Base-by-base conservation (phyloP, 345 rosid species). In the Corchorus olitorius region DNA sequence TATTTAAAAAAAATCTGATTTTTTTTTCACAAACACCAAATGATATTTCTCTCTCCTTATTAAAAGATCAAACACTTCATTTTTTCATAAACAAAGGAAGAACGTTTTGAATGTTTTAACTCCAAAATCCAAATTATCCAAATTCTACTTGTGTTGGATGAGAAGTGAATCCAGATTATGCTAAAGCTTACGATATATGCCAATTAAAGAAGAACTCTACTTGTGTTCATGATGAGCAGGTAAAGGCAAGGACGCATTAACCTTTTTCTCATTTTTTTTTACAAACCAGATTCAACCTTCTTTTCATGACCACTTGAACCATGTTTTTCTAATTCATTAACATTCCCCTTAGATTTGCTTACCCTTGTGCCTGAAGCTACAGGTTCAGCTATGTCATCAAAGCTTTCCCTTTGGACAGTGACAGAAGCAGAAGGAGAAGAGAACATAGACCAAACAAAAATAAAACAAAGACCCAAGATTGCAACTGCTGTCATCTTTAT, bases 301-400 rank as follows among this genome's bases (percentile, higher is more conserved):
- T 68, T 86, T 49, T 81, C 79, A 76, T 75, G 71, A 46, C 72
- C 77, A 54, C 50, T 75, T 46, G 82, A 41, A 74, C 81, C 86
- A 52, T 71, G 83, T 45, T 81, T 85, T 6, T 34, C 77, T 73
- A 70, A 81, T 70, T 82, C 75, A n/a, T 27, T 27, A 27, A 27
- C 27, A 27, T 73, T 81, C 54, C 68, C 52, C 35, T 11, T 62
- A n/a, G 79, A 70, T 17, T 20, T 49, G n/a, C 68, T 80, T 50
- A 62, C 81, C 74, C 64, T 83, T 22, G 89, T 56, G 49, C 78
- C 72, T 17, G 89, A 84, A 37, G 97, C 77, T 15, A 86, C 89
- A 3, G 97, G 98, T 78, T 92, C 94, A 73, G 88, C 84, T n/a
- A 95, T 89, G 64, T 95, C 99, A 35, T 91, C 97, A 71, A 95